A percentile compares a stretch with the other conserved stretches of the same genome.
Evolutionary conservation across 2,329 filamentous ascomycete species (phyloP).

Genomic region (Alternaria viburni): DNA sequence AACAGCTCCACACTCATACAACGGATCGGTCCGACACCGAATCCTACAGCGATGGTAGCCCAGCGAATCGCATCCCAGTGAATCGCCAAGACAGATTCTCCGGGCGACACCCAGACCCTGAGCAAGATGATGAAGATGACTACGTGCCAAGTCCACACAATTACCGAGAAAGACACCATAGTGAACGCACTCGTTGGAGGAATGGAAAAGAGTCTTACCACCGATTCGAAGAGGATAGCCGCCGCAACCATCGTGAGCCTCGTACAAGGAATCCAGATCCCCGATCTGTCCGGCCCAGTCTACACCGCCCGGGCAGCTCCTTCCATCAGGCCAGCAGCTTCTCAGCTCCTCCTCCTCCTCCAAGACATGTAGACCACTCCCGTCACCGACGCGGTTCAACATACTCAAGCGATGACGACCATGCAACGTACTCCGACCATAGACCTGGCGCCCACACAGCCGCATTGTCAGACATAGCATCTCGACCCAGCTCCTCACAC

Average conservation of each 20-base stretch:
- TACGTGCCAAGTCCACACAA: background rate
- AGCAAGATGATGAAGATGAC: background rate
- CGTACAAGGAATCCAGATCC: background rate
- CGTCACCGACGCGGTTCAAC: background rate
- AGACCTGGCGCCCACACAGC: background rate
- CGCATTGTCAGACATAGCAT: background rate
- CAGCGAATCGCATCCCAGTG: background rate
- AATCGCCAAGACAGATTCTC: background rate
- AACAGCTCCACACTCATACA: background rate
- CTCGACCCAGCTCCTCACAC: constrained; percentile 1
- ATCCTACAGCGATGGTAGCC: background rate
- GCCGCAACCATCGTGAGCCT: background rate
- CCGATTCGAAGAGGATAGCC: background rate
- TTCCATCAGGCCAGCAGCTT: background rate
- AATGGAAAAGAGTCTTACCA: background rate
- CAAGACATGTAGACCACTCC: background rate
- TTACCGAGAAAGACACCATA: background rate
- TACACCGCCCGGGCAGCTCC: background rate
- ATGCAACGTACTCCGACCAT: background rate
- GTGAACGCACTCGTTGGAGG: background rate
- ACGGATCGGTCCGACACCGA: background rate
- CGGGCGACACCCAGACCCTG: background rate
- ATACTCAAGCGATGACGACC: background rate
- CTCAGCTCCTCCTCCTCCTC: background rate
- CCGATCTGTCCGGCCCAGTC: background rate